Evolutionary conservation across 148 eudicot genomes (phyloP), one percentile per base, ranked within the genome.

Genomic region (Nyssa sinensis): DNA sequence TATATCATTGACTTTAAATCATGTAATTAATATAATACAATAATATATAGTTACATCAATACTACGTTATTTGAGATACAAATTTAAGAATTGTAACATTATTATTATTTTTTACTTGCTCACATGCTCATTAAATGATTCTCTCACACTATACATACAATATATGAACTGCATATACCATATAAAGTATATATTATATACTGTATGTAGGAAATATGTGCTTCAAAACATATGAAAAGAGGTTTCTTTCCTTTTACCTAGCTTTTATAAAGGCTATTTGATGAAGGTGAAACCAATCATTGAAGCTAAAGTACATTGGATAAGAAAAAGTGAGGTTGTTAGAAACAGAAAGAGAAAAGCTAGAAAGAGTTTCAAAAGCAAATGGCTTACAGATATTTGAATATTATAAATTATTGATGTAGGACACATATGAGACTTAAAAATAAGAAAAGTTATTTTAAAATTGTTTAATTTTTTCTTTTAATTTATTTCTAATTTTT

Each of bases 301-400:
- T 35, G 25, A 66, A 23, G 47, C 8, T 19, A 7, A 7, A 37
- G n/a, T 32, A 44, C 34, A 25, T 74, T 41, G 73, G 55, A 64
- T 57, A 64, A 73, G 57, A 73, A 37, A 69, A 73, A 62, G 81
- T 69, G 77, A 75, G 85, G 79, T 79, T 79, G 80, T 78, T 72
- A 67, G 31, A 66, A 30, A 34, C 78, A 74, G 65, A 62, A 58
- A 76, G 59, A 61, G 29, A 67, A 39, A 62, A 66, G 33, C 28
- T n/a, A 23, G 34, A 58, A 25, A 72, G 7, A 31, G 8, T 44
- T 44, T 44, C 51, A 44, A 44, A 44, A 44, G 33, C 44, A 76
- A 32, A 34, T 67, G 58, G 30, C 58, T 17, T 44, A 3, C 58
- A 67, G 7, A 67, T 67, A 47, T 41, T 67, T 41, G 70, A 44